Evolutionary conservation across 2,329 filamentous ascomycete genomes (phyloP).

Genomic region (Trichophaea hybrida): DNA sequence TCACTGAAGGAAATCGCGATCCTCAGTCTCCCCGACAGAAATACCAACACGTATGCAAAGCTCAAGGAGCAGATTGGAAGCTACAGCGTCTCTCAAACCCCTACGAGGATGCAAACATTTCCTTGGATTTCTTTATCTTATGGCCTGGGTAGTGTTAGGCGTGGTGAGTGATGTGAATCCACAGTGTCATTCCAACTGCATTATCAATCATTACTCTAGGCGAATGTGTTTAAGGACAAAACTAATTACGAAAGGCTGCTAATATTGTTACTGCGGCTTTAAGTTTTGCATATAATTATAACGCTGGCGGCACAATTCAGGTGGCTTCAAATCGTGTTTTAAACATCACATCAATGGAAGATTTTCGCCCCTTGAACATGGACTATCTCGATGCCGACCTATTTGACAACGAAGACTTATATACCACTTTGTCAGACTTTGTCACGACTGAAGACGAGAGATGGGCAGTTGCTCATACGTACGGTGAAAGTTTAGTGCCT

Average conservation of each 20-base stretch:
- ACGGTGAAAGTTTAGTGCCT: neutral
- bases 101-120: neutral
- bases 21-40: neutral
- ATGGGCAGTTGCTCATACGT: neutral
- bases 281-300: neutral
- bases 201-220: neutral
- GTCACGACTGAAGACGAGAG: neutral
- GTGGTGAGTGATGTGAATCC: neutral
- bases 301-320: neutral
- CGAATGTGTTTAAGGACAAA: neutral
- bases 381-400: neutral
- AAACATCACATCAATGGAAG: neutral
- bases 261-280: neutral
- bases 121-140: neutral
- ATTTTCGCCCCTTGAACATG: neutral
- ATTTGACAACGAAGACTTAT: neutral
- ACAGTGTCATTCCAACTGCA: neutral
- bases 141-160: neutral
- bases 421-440: neutral
- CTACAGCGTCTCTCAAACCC: neutral
- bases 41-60: neutral
- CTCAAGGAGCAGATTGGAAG: neutral
- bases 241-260: neutral
- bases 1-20: neutral
- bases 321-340: neutral